These are phyloP conservation scores for Suhomyces xylopsoci DNA, from an alignment of 805 yeast genomes.

Conservation along the genomic window DNA sequence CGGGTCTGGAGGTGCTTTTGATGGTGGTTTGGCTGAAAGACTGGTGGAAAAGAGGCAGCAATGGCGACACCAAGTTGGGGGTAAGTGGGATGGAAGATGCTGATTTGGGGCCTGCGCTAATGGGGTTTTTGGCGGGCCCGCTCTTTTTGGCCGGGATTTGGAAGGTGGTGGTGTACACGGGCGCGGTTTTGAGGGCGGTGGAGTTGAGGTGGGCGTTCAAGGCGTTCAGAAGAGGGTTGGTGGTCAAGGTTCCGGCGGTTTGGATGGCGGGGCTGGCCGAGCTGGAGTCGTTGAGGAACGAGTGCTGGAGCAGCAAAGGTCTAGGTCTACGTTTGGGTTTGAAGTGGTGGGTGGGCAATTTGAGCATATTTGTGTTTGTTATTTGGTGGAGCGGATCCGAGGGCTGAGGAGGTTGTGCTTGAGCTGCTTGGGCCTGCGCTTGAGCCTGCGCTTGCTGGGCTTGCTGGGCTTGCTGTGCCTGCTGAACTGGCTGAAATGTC, in stretches of 20 bases:
- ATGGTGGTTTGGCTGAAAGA: constrained; percentile 24
- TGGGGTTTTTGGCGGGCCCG: background rate
- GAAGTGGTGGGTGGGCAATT: constrained; percentile 23
- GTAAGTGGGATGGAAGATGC: constrained; percentile 13
- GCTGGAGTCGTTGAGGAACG: constrained; percentile 21
- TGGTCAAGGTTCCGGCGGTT: constrained; percentile 1
- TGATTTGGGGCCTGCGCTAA: background rate
- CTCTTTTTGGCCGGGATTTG: constrained; percentile 5
- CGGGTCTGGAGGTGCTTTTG: background rate
- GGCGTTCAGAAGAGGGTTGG: constrained; percentile 1
- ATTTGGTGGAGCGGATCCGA: background rate
- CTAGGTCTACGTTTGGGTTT: constrained; percentile 41
- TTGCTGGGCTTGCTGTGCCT: background rate
- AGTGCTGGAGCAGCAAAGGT: constrained; percentile 36
- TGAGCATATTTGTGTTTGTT: constrained; percentile 8
- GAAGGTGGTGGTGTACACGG: constrained; percentile 13
- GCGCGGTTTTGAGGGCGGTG: constrained; percentile 11
- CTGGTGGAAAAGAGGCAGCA: constrained; percentile 41
- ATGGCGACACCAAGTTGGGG: constrained; percentile 34
- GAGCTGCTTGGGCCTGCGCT: background rate
- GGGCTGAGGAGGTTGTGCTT: background rate
- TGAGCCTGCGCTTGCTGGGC: background rate
- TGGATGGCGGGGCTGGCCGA: constrained; percentile 1
- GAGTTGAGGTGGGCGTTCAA: background rate
- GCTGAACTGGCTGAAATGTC: background rate